A percentile compares a stretch with the other conserved stretches of the same genome.
Evolutionary conservation across 106 monocot genomes (phyloP).

Genomic region (Dendrobium chrysotoxum): DNA sequence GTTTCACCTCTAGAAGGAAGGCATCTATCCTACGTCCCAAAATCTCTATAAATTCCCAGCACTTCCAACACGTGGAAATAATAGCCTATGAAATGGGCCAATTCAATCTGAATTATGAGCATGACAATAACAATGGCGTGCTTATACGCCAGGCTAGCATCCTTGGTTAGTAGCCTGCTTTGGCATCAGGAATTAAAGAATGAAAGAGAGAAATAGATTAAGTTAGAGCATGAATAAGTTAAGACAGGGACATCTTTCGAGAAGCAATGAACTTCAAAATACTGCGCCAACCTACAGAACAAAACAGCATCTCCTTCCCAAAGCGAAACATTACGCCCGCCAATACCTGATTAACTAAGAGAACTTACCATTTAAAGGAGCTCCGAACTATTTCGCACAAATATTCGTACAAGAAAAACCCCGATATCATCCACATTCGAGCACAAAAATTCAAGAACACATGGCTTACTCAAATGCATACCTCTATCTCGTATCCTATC

Average conservation of each 20-base stretch:
- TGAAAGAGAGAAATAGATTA: background rate
- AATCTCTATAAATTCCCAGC: too few species aligned
- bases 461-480: conserved; percentile 3
- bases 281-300: background rate
- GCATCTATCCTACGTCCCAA: too few species aligned
- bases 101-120: too few species aligned
- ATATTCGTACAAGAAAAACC: background rate
- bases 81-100: too few species aligned
- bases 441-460: background rate
- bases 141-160: too few species aligned
- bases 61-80: too few species aligned
- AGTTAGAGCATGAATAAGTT: background rate
- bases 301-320: background rate
- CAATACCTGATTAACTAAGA: background rate
- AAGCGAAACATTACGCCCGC: background rate
- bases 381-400: background rate
- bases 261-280: background rate
- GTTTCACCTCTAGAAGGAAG: too few species aligned
- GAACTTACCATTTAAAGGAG: too few species aligned
- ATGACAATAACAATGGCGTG: too few species aligned
- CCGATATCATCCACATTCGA: background rate
- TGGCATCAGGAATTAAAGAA: background rate
- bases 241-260: too few species aligned
- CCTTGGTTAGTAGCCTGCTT: too few species aligned
- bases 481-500: conserved; percentile 58